phyloP scores from a whole-genome alignment of 352 stramenopile species.

The Globisporangium cederbergense region DNA sequence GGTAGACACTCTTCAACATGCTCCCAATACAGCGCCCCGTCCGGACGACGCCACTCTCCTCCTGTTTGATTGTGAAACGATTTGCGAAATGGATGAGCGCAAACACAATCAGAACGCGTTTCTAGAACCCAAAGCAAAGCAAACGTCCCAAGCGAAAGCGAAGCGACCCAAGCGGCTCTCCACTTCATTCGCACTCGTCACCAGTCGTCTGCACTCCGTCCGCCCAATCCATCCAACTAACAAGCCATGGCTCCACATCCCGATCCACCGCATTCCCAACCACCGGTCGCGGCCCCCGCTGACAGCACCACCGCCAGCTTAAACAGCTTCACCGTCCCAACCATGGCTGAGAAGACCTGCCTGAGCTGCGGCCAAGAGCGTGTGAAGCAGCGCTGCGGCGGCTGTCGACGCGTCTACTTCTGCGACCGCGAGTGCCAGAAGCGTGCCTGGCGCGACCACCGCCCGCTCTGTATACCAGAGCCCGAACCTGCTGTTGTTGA shows the following conservation, averaged over 20 bases:
- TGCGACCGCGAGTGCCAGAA: slow-evolving; percentile 76
- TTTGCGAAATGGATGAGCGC: background rate
- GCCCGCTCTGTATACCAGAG: slow-evolving; percentile 30
- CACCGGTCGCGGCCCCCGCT: background rate
- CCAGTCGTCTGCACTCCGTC: background rate
- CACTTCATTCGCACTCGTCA: background rate
- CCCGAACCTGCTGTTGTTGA: slow-evolving; percentile 13
- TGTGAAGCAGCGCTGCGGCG: slow-evolving; percentile 72
- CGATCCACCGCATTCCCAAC: background rate
- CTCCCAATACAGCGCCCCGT: background rate
- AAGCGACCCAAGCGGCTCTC: background rate
- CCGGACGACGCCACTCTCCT: background rate
- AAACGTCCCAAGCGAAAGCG: background rate
- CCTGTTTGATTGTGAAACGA: background rate
- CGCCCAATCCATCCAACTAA: background rate
- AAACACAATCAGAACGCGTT: background rate
- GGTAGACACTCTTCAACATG: slow-evolving; percentile 1
- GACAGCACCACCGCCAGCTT: background rate
- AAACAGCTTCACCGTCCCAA: background rate
- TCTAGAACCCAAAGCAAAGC: slow-evolving; percentile 1
- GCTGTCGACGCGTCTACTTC: slow-evolving; percentile 70
- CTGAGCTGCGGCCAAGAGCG: slow-evolving; percentile 36
- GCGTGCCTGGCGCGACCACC: slow-evolving; percentile 55
- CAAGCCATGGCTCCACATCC: slow-evolving; percentile 2
- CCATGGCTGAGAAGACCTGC: slow-evolving; percentile 21